Conservation (phyloP, 345 rosid species). For the Combretum micranthum region DNA sequence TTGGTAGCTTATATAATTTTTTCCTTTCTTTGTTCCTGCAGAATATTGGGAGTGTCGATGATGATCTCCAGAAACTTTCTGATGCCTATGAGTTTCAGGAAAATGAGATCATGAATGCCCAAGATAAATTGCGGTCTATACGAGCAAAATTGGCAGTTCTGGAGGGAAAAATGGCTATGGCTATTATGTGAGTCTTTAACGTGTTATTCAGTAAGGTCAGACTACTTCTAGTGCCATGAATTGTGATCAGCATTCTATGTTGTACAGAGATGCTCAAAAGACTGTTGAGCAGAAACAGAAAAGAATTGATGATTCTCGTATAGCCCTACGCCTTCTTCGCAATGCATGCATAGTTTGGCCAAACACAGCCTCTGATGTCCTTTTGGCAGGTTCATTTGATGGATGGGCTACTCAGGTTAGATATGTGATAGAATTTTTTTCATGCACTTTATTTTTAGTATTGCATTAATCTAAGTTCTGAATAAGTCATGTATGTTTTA, state of each 20-base stretch:
- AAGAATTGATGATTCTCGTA: constrained; percentile 52
- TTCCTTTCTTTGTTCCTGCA: constrained; percentile 14
- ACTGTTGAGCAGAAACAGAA: constrained; percentile 68
- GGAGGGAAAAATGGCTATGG: constrained; percentile 89
- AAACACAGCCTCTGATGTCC: constrained; percentile 75
- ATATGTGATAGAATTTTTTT: neutral
- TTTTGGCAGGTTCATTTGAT: constrained; percentile 82
- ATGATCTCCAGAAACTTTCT: constrained; percentile 42
- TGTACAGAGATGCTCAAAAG: constrained; percentile 61
- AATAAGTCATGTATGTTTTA: too few species aligned
- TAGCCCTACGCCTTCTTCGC: constrained; percentile 58
- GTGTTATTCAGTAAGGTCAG: constrained; percentile 5
- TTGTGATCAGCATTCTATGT: constrained; percentile 1
- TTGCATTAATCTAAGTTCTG: too few species aligned
- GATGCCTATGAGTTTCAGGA: constrained; percentile 90
- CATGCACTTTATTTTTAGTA: too few species aligned
- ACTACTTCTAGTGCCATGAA: constrained; percentile 4
- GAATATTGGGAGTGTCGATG: constrained; percentile 27
- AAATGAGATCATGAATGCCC: constrained; percentile 63
- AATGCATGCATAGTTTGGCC: constrained; percentile 76
- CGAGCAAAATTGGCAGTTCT: constrained; percentile 74
- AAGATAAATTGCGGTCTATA: constrained; percentile 62
- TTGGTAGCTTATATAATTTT: neutral
- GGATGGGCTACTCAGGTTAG: constrained; percentile 91
- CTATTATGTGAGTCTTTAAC: constrained; percentile 44